A percentile compares a stretch with the other conserved stretches of the same genome.
These are phyloP conservation scores for Aspergillus olivimuriae DNA, from an alignment of 495 filamentous ascomycete genomes.

Conservation along the genomic window DNA sequence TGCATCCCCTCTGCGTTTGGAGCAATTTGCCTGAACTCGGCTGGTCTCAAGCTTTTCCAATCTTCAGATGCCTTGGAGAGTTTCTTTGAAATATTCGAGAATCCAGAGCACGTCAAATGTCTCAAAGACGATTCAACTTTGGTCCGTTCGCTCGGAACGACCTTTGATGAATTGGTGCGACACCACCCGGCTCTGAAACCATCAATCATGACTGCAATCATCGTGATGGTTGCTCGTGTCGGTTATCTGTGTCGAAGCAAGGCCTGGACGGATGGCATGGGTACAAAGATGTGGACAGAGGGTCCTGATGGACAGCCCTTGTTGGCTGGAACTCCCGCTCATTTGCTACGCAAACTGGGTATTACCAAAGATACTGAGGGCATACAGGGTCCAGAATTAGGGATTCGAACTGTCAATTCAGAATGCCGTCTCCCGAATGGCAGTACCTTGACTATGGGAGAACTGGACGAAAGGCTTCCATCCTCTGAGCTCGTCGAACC, in stretches of 20 bases:
- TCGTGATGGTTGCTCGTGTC: slow-evolving; percentile 79
- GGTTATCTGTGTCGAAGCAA: slow-evolving; percentile 60
- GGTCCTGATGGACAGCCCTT: slow-evolving; percentile 30
- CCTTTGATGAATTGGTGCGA: slow-evolving; percentile 89
- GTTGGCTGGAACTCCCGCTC: slow-evolving; percentile 25
- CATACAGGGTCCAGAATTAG: slow-evolving; percentile 23
- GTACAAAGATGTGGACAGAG: slow-evolving; percentile 70
- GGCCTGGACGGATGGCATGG: slow-evolving; percentile 60
- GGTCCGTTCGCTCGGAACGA: slow-evolving; percentile 57
- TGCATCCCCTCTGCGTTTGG: slow-evolving; percentile 83
- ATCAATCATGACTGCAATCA: slow-evolving; percentile 69
- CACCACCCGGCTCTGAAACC: slow-evolving; percentile 83
- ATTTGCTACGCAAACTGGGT: slow-evolving; percentile 33
- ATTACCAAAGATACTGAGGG: slow-evolving; percentile 20
- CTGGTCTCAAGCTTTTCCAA: slow-evolving; percentile 85
- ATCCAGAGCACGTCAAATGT: slow-evolving; percentile 76
- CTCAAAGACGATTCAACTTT: slow-evolving; percentile 62
- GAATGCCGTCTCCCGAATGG: slow-evolving; percentile 30
- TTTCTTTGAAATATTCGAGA: slow-evolving; percentile 94
- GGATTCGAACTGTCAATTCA: slow-evolving; percentile 27
- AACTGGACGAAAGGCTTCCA: slow-evolving; percentile 24
- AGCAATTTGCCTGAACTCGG: slow-evolving; percentile 84
- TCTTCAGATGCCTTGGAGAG: slow-evolving; percentile 71
- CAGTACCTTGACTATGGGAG: slow-evolving; percentile 28
- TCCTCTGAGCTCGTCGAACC: slow-evolving; percentile 31